These are phyloP conservation scores for Podila epicladia DNA, from an alignment of 192 early-diverging fungal genomes.

Conservation along the genomic window DNA sequence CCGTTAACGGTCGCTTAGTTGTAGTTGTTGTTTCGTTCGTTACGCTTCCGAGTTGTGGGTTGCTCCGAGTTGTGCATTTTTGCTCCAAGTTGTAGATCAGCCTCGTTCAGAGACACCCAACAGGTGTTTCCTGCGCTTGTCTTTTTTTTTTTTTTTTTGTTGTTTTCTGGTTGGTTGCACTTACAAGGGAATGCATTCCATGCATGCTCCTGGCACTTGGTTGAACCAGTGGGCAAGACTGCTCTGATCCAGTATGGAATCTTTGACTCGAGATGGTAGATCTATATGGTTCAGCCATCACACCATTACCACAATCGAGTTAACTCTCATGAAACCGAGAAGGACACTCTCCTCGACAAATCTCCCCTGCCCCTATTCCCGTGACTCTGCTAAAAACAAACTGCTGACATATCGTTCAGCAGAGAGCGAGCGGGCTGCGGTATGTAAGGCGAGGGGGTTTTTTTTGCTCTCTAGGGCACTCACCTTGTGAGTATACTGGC, in stretches of 20 bases:
- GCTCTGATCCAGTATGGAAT: slow-evolving; percentile 69
- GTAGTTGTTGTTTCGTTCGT: too few species aligned
- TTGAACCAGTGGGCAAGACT: slow-evolving; percentile 70
- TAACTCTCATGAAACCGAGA: neutral
- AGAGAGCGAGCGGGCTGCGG: neutral
- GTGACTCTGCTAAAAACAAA: neutral
- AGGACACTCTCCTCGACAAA: too few species aligned
- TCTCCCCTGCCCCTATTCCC: neutral
- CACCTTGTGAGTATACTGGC: slow-evolving; percentile 86
- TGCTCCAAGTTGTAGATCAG: too few species aligned
- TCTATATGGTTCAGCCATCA: slow-evolving; percentile 29
- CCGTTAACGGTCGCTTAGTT: too few species aligned
- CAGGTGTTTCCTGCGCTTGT: neutral
- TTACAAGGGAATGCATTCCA: slow-evolving; percentile 86
- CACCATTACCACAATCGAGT: slow-evolving; percentile 7
- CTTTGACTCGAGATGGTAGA: slow-evolving; percentile 54
- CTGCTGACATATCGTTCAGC: too few species aligned
- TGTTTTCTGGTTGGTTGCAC: neutral
- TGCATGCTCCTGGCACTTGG: slow-evolving; percentile 80
- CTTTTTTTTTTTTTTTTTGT: neutral
- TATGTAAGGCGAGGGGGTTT: slow-evolving; percentile 5
- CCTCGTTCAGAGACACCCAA: too few species aligned
- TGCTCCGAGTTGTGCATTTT: too few species aligned
- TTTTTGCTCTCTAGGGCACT: slow-evolving; percentile 52
- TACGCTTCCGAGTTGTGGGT: too few species aligned